Percentiles rank a stretch among this genome's conserved stretches.
phyloP scores from a whole-genome alignment of 352 stramenopile species.

The Phytophthora podocarpi region DNA sequence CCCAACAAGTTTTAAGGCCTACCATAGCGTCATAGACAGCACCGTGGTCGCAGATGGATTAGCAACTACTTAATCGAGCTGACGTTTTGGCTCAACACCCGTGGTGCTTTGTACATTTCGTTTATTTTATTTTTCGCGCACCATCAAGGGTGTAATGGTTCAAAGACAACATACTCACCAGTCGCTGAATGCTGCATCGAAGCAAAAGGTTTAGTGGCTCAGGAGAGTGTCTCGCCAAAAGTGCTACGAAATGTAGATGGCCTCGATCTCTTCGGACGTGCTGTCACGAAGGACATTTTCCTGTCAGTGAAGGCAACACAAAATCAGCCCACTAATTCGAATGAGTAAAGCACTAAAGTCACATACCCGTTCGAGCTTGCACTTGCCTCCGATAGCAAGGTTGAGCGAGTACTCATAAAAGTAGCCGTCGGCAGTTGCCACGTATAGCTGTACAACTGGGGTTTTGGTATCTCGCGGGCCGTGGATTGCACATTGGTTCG shows the following conservation, averaged over 20 bases:
- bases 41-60: constrained; percentile 12
- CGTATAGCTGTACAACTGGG: constrained; percentile 73
- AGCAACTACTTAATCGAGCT: constrained; percentile 26
- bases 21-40: constrained; percentile 28
- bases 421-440: constrained; percentile 79
- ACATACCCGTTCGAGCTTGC: constrained; percentile 72
- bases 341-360: not conserved
- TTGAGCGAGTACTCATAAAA: constrained; percentile 91
- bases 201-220: too few relatives aligned
- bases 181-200: not conserved
- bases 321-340: constrained; percentile 4
- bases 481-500: constrained; percentile 83
- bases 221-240: not conserved
- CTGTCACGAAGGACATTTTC: constrained; percentile 86
- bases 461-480: constrained; percentile 60
- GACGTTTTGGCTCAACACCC: constrained; percentile 12
- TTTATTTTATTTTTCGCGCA: constrained; percentile 21
- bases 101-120: constrained; percentile 14
- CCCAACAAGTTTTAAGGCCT: constrained; percentile 10
- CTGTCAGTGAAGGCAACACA: constrained; percentile 31
- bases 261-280: constrained; percentile 86
- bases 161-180: not conserved
- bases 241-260: constrained; percentile 77
- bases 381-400: constrained; percentile 69
- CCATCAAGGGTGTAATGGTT: too few relatives aligned